Evolutionary conservation across 768 basidiomycete species (phyloP).

Genomic region (Sporobolomyces roseus): DNA sequence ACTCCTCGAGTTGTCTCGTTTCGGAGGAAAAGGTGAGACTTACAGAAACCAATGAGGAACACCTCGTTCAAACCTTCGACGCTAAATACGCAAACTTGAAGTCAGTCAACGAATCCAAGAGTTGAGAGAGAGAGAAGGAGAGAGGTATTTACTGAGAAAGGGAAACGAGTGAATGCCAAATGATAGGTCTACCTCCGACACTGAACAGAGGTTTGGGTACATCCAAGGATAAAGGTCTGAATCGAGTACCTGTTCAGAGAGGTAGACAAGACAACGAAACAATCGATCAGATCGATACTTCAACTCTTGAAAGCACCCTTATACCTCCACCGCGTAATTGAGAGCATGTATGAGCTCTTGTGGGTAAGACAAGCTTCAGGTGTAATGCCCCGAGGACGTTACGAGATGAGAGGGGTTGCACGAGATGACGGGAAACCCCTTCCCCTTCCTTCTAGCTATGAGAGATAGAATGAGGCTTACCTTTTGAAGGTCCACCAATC

Average conservation of each 20-base stretch:
- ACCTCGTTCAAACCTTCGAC: slow-evolving; percentile 50
- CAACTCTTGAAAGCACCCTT: too few species aligned
- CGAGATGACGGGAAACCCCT: background rate
- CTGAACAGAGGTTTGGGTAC: slow-evolving; percentile 52
- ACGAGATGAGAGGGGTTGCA: slow-evolving; percentile 4
- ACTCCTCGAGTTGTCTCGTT: background rate
- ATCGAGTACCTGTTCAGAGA: slow-evolving; percentile 24
- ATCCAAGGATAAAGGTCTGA: slow-evolving; percentile 39
- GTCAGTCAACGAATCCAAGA: background rate
- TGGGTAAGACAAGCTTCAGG: too few species aligned
- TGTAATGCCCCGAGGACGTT: too few species aligned
- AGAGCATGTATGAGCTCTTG: too few species aligned
- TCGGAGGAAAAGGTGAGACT: background rate
- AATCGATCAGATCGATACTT: slow-evolving; percentile 10
- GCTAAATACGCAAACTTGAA: slow-evolving; percentile 9
- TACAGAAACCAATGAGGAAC: slow-evolving; percentile 51
- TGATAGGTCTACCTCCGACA: slow-evolving; percentile 51
- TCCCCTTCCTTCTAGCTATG: too few species aligned
- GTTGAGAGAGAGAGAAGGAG: background rate
- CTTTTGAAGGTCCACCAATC: slow-evolving; percentile 51
- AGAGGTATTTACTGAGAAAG: slow-evolving; percentile 43
- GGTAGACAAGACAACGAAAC: too few species aligned
- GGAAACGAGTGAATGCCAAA: slow-evolving; percentile 53
- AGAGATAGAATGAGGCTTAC: slow-evolving; percentile 26
- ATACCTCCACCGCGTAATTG: too few species aligned